These are phyloP conservation scores for Plenodomus biglobosus DNA, from an alignment of 2,329 filamentous ascomycete genomes.

Conservation along the genomic window DNA sequence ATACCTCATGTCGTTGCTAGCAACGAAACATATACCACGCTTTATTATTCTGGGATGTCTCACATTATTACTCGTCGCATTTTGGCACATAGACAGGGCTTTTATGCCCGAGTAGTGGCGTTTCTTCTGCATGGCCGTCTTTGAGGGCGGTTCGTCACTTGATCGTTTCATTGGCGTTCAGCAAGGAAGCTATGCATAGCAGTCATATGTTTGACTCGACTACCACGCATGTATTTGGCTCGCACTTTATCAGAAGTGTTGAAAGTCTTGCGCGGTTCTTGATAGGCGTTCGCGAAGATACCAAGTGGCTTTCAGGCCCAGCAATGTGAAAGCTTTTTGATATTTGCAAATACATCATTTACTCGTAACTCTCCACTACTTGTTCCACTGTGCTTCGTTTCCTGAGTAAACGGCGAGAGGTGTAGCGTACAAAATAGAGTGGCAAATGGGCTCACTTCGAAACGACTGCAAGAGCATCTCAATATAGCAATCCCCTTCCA, in stretches of 20 bases:
- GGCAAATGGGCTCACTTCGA: conserved; percentile 5
- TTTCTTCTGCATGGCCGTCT: conserved; percentile 26
- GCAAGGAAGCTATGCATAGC: not conserved
- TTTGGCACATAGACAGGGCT: conserved; percentile 34
- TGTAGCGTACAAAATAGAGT: conserved; percentile 12
- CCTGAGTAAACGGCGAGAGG: not conserved
- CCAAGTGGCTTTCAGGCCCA: conserved; percentile 27
- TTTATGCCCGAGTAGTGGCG: conserved; percentile 33
- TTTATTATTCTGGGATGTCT: conserved; percentile 21
- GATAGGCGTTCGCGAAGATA: conserved; percentile 28
- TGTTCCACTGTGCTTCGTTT: not conserved
- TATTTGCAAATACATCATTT: conserved; percentile 2
- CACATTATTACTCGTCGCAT: conserved; percentile 39
- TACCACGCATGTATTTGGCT: conserved; percentile 10
- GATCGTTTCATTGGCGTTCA: conserved; percentile 26
- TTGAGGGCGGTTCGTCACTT: conserved; percentile 14
- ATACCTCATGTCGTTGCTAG: conserved; percentile 1
- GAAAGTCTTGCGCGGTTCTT: conserved; percentile 16
- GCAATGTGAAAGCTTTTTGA: conserved; percentile 16
- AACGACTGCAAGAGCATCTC: conserved; percentile 18
- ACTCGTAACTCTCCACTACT: not conserved
- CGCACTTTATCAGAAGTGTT: conserved; percentile 38
- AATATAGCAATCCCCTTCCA: conserved; percentile 4
- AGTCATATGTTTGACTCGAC: not conserved
- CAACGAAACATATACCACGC: conserved; percentile 1